Evolutionary conservation across 73 alveolate genomes (phyloP), one percentile per base, ranked within the genome.

Genomic region (Paramecium tetraurelia): DNA sequence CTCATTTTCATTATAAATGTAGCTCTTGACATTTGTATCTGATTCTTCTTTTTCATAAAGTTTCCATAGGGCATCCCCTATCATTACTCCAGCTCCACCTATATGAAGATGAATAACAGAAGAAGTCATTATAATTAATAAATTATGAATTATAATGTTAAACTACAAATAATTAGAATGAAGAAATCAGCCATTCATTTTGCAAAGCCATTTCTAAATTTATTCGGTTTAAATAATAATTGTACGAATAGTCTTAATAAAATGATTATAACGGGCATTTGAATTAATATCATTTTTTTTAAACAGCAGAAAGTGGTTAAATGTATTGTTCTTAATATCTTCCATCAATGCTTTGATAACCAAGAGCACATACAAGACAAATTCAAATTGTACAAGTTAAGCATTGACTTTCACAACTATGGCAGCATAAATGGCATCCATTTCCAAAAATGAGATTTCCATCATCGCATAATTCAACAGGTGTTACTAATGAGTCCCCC

Each of bases 201-300:
- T 27, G 31, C 0, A 27, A 27, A 27, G 31, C 1, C 31, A 27
- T 27, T 1, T 27, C 31, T 1, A 27, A 27, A 27, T 27, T 27
- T 16, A 53, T 53, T 53, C 35, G 5, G 7, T 20, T 53, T 12
- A 53, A 35, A 53, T 53, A 53, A 18, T 7, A n/a, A 53, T 4
- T 53, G 69, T 53, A 53, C 31, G n/a, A 20, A 20, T 53, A 53
- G 8, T 53, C 69, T 6, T 18, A 53, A 53, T 53, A 53, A 53
- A 53, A 53, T 7, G 10, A 18, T 53, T 53, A 5, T 18, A 24
- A 1, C 72, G 53, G 1, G 90, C 95, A 89, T 93, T 94, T 48
- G 89, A 94, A 53, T 94, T 88, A 0, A 85, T 20, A 20, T 80
- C 58, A 22, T 21, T 7, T 20, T 80, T 8, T 2, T 21, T 7